A percentile compares a stretch with the other conserved stretches of the same genome.
These are phyloP conservation scores for Lactifluus piperatus DNA, from an alignment of 768 basidiomycete genomes.

Conservation along the genomic window DNA sequence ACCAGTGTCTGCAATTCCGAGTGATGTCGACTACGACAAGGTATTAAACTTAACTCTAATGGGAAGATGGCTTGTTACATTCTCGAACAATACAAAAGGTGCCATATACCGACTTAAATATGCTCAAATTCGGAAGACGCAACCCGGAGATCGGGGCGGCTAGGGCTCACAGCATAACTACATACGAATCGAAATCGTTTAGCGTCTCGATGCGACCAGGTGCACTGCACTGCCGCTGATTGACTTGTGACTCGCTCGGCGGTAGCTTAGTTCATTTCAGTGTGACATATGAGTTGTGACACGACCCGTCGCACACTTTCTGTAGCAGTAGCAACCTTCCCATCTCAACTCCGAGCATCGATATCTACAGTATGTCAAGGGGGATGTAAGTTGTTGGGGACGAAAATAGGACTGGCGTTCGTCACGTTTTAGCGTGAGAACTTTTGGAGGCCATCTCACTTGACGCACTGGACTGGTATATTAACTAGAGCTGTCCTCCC, in stretches of 20 bases:
- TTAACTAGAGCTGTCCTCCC: no score
- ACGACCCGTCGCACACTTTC: background rate
- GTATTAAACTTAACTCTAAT: background rate
- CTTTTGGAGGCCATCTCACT: background rate
- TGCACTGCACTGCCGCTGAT: constrained; percentile 14
- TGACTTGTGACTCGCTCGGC: constrained; percentile 4
- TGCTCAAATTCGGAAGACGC: background rate
- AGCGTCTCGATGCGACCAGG: background rate
- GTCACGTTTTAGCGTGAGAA: background rate
- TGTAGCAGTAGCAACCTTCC: background rate
- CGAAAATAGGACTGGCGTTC: background rate
- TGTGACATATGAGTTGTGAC: background rate
- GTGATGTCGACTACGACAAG: no score
- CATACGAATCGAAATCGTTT: background rate
- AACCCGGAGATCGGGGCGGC: background rate
- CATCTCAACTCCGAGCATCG: background rate
- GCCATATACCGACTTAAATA: background rate
- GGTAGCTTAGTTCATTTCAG: background rate
- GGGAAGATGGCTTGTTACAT: background rate
- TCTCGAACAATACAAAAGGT: background rate
- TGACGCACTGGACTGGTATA: background rate
- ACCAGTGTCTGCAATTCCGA: background rate
- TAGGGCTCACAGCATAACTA: background rate
- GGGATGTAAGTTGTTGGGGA: background rate
- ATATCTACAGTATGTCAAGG: background rate